phyloP scores from a whole-genome alignment of 345 rosid species.

The Capsella bursapastoris region DNA sequence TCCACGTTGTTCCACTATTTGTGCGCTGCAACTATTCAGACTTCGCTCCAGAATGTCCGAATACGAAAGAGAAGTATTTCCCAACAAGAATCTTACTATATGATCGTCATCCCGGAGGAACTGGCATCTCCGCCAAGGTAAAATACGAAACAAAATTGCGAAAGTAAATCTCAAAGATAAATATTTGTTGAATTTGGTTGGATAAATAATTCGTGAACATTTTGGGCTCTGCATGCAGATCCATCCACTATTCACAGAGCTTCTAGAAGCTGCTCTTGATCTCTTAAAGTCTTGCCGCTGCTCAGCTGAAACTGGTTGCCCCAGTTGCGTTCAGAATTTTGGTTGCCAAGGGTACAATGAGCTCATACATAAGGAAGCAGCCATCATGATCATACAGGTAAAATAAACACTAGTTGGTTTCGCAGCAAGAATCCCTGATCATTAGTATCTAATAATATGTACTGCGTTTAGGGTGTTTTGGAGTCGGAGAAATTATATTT shows the following conservation, averaged over 20 bases:
- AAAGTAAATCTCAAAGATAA: not conserved
- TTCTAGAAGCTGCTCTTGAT: slow-evolving; percentile 71
- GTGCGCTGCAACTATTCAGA: slow-evolving; percentile 82
- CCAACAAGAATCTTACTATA: slow-evolving; percentile 82
- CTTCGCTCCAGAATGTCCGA: slow-evolving; percentile 91
- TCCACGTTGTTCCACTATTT: slow-evolving; percentile 78
- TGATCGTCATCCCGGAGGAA: slow-evolving; percentile 93
- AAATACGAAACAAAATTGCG: not conserved
- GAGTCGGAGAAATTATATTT: slow-evolving; percentile 65
- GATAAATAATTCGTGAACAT: not conserved
- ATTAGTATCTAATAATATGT: not conserved
- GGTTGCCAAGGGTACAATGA: slow-evolving; percentile 79
- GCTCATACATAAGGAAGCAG: slow-evolving; percentile 77
- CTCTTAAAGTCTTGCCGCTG: slow-evolving; percentile 72
- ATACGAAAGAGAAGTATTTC: slow-evolving; percentile 60
- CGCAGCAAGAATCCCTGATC: not conserved
- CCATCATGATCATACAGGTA: slow-evolving; percentile 78
- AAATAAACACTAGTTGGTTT: not conserved
- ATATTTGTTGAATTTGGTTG: not conserved
- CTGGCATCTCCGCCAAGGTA: slow-evolving; percentile 85
- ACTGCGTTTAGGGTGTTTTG: slow-evolving; percentile 62
- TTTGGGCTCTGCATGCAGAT: slow-evolving; percentile 45
- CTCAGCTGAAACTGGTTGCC: slow-evolving; percentile 70
- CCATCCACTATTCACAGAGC: slow-evolving; percentile 73
- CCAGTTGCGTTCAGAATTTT: slow-evolving; percentile 79